Base-by-base conservation (phyloP, 2,329 filamentous ascomycete species). In the Exophiala viscosa region DNA sequence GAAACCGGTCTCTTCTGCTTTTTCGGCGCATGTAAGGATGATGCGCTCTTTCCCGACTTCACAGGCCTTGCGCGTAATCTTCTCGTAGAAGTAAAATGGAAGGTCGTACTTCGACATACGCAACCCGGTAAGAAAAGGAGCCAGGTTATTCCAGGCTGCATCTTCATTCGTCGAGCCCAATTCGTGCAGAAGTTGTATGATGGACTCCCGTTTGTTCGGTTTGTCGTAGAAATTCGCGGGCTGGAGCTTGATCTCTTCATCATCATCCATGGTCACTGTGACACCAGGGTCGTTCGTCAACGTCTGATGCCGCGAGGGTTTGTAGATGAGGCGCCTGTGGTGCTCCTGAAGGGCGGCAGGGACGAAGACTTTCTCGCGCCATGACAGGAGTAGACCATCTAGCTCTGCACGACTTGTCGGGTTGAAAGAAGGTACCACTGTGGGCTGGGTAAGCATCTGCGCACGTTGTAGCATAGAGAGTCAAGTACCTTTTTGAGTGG, bases 341-440 rank as follows among this genome's bases (percentile, higher is more conserved):
- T 65, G 65, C 5, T 62, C 52, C 33, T 64, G 61, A 3, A 76
- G 66, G 34, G 67, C 66, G 44, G 65, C 66, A 23, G 73, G 73
- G 31, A 74, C 70, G 61, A 76, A 75, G 45, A 75, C 64, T 36
- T 70, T 67, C 55, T 74, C 61, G 58, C 73, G 72, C 62, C 71
- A 73, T 53, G 64, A 65, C 23, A 65, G 59, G 31, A 76, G 66
- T 44, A 70, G 63, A 39, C 67, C 58, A 58, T 74, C 67, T 50
- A 75, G 64, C 60, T 74, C 68, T 44, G 68, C 58, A 23, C 70
- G 72, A 13, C 66, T 65, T 44, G 70, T 70, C 11, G 67, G 65
- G 28, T 60, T 59, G 60, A 75, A 75, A 4, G 62, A 64, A 9
- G 73, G 73, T 35, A 75, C 65, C 32, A 62, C 66, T 70, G 48